Conservation (phyloP, 148 eudicot species). For the Vaccinium vitisidaea region DNA sequence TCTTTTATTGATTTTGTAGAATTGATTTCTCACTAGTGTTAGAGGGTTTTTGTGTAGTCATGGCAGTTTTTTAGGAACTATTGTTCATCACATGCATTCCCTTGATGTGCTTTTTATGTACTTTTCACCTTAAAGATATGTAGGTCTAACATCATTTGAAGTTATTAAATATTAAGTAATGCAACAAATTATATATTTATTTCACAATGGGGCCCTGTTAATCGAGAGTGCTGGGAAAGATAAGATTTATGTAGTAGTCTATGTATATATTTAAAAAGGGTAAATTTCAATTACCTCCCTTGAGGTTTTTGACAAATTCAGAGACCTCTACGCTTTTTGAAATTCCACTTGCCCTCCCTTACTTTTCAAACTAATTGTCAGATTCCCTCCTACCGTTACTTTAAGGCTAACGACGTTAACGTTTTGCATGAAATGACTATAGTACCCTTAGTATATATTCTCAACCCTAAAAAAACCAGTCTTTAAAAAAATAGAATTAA, state of each 20-base stretch:
- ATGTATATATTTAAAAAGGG: neutral
- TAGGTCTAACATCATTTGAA: neutral
- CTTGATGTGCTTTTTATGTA: neutral
- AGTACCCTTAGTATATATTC: too few species aligned
- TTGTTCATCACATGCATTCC: neutral
- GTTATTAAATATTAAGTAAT: neutral
- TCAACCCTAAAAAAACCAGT: too few species aligned
- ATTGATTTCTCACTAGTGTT: neutral
- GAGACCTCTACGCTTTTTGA: too few species aligned
- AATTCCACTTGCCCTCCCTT: too few species aligned
- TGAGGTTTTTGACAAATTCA: too few species aligned
- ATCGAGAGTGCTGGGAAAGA: neutral
- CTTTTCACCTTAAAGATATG: neutral
- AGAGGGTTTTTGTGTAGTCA: neutral
- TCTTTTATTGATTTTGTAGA: neutral
- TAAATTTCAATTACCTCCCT: too few species aligned
- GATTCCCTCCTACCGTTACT: too few species aligned
- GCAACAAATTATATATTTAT: neutral
- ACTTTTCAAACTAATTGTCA: too few species aligned
- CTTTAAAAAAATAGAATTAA: too few species aligned
- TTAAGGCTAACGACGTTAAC: too few species aligned
- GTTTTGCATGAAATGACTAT: too few species aligned
- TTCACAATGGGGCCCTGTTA: neutral
- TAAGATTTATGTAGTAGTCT: neutral
- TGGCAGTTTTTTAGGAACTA: neutral